Conservation (phyloP, 768 basidiomycete species). For the Roridomyces roridus region DNA sequence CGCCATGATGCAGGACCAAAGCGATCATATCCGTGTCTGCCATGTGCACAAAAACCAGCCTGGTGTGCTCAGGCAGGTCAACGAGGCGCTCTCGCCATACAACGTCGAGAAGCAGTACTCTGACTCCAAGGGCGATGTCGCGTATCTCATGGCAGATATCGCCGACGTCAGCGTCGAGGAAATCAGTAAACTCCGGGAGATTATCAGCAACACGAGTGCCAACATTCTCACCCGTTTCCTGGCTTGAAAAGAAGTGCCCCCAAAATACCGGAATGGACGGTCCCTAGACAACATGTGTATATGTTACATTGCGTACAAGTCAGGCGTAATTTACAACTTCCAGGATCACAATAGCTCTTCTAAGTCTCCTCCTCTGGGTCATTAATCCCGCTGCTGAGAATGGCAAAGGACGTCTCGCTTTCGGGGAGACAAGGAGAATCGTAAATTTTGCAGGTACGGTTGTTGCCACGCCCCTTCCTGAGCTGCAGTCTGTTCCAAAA, state of each 20-base stretch:
- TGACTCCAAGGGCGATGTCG: slow-evolving; percentile 93
- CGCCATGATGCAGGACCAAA: slow-evolving; percentile 85
- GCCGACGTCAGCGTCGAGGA: slow-evolving; percentile 85
- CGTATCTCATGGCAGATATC: slow-evolving; percentile 98
- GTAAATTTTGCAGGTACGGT: slow-evolving; percentile 95
- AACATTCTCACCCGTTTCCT: slow-evolving; percentile 93
- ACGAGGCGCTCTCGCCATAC: slow-evolving; percentile 91
- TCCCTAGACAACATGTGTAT: slow-evolving; percentile 29
- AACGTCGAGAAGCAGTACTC: slow-evolving; percentile 99
- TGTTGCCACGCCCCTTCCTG: slow-evolving; percentile 90
- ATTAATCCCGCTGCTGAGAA: slow-evolving; percentile 88
- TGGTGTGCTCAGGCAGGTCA: slow-evolving; percentile 93
- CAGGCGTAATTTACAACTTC: slow-evolving; percentile 7
- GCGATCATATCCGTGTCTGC: slow-evolving; percentile 85
- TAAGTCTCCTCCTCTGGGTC: slow-evolving; percentile 90
- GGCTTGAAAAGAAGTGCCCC: slow-evolving; percentile 43
- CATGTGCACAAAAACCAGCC: slow-evolving; percentile 96
- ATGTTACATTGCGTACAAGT: slow-evolving; percentile 29
- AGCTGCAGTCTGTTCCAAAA: slow-evolving; percentile 74
- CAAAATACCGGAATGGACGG: slow-evolving; percentile 42
- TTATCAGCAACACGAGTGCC: slow-evolving; percentile 78
- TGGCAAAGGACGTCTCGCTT: slow-evolving; percentile 94
- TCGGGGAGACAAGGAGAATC: slow-evolving; percentile 98
- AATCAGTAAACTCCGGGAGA: slow-evolving; percentile 76
- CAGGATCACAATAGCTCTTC: slow-evolving; percentile 22